phyloP scores from a whole-genome alignment of 805 yeast species.

The Torulaspora maleeae region DNA sequence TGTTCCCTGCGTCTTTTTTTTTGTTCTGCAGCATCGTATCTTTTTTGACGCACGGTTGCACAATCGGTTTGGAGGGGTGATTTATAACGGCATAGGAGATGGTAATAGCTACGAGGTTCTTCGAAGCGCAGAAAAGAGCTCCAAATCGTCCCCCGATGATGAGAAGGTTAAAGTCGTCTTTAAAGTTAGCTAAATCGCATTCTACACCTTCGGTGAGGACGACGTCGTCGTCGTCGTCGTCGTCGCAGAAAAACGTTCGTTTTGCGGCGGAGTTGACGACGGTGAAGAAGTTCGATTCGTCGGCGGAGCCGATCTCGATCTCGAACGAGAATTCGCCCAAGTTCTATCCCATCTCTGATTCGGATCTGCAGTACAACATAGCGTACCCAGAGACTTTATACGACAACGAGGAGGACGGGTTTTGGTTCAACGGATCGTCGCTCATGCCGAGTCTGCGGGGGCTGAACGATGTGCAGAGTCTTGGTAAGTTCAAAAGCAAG shows the following conservation, averaged over 20 bases:
- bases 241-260: constrained; percentile 51
- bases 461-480: constrained; percentile 6
- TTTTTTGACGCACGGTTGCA: no score
- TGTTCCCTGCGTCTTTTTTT: no score
- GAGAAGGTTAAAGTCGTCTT: constrained; percentile 25
- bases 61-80: no score
- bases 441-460: constrained; percentile 10
- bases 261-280: constrained; percentile 59
- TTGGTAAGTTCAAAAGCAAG: not conserved
- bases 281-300: constrained; percentile 59
- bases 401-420: constrained; percentile 13
- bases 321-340: constrained; percentile 48
- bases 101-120: no score
- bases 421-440: constrained; percentile 18
- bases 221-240: constrained; percentile 17
- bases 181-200: constrained; percentile 18
- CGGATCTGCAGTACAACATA: constrained; percentile 7
- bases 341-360: constrained; percentile 17
- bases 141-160: constrained; percentile 3
- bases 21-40: no score
- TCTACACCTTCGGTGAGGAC: constrained; percentile 13
- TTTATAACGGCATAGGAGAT: no score
- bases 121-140: not conserved
- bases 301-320: constrained; percentile 59
- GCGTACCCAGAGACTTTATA: constrained; percentile 7